phyloP scores from a whole-genome alignment of 169 alveolate genomes.

The Plasmodium gaboni region DNA sequence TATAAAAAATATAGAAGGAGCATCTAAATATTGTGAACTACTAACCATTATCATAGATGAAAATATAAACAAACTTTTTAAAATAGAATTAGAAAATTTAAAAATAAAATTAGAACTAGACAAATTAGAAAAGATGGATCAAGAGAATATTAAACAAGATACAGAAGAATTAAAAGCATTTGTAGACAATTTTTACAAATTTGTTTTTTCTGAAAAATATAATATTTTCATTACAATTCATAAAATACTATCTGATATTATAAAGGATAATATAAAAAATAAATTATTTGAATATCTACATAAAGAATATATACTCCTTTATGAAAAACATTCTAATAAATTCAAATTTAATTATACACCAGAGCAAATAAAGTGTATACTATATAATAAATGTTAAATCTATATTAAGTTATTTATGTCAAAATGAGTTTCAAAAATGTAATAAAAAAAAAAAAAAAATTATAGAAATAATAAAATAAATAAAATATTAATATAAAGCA shows the following conservation, averaged over 20 bases:
- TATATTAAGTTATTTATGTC: too few species aligned
- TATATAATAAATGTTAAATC: not conserved
- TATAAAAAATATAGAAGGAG: constrained; percentile 43
- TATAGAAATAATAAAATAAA: too few species aligned
- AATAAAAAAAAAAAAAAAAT: too few species aligned
- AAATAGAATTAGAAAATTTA: constrained; percentile 29
- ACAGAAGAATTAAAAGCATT: constrained; percentile 27
- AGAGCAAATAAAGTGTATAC: constrained; percentile 47
- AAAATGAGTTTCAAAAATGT: too few species aligned
- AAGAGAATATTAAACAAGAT: constrained; percentile 6
- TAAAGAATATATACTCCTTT: constrained; percentile 26
- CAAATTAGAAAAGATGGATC: constrained; percentile 13
- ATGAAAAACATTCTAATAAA: constrained; percentile 24
- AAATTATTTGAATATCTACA: constrained; percentile 14
- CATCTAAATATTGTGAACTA: constrained; percentile 54
- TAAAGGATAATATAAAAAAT: constrained; percentile 24
- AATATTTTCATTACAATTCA: constrained; percentile 26
- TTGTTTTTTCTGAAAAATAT: constrained; percentile 36
- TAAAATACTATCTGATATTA: constrained; percentile 42
- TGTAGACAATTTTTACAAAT: constrained; percentile 63
- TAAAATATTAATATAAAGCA: too few species aligned
- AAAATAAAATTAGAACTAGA: constrained; percentile 22
- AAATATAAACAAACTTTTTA: constrained; percentile 39
- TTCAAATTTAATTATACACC: constrained; percentile 24
- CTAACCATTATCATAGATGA: constrained; percentile 47